phyloP scores from a whole-genome alignment of 129 eudicot genomes.

The Flaveria robusta region DNA sequence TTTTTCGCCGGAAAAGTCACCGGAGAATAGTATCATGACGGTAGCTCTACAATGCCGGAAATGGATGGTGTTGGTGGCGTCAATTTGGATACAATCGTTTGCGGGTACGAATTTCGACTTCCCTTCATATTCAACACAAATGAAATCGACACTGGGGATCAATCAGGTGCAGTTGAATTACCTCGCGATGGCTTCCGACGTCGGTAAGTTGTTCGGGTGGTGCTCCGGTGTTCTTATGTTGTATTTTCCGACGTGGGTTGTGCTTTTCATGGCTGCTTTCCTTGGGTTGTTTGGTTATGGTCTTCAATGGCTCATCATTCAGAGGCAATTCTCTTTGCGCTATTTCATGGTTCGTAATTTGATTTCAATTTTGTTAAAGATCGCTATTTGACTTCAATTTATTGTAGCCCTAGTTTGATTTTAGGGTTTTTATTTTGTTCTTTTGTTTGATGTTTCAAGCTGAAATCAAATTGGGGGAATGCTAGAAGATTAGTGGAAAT shows the following conservation, averaged over 20 bases:
- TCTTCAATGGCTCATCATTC: constrained; percentile 59
- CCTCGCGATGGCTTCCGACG: constrained; percentile 54
- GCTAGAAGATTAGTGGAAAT: background rate
- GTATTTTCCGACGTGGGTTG: constrained; percentile 61
- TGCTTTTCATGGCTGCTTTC: constrained; percentile 53
- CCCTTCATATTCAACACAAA: constrained; percentile 55
- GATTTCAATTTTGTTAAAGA: background rate
- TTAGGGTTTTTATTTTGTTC: background rate
- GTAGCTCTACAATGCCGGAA: constrained; percentile 42
- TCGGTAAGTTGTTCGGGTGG: constrained; percentile 71
- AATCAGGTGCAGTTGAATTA: constrained; percentile 58
- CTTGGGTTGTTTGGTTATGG: constrained; percentile 66
- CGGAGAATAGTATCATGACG: constrained; percentile 15
- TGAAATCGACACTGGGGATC: constrained; percentile 46
- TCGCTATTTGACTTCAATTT: background rate
- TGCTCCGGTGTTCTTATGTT: constrained; percentile 54
- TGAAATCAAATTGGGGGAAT: background rate
- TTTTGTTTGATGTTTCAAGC: no score
- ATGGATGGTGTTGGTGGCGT: constrained; percentile 57
- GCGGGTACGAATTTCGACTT: constrained; percentile 69
- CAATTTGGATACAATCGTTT: constrained; percentile 62
- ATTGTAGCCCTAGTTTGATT: background rate
- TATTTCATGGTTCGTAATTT: constrained; percentile 54
- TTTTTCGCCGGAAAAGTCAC: constrained; percentile 12
- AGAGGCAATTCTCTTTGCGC: constrained; percentile 42